phyloP scores from a whole-genome alignment of 345 rosid species.

The Hibiscus trionum region DNA sequence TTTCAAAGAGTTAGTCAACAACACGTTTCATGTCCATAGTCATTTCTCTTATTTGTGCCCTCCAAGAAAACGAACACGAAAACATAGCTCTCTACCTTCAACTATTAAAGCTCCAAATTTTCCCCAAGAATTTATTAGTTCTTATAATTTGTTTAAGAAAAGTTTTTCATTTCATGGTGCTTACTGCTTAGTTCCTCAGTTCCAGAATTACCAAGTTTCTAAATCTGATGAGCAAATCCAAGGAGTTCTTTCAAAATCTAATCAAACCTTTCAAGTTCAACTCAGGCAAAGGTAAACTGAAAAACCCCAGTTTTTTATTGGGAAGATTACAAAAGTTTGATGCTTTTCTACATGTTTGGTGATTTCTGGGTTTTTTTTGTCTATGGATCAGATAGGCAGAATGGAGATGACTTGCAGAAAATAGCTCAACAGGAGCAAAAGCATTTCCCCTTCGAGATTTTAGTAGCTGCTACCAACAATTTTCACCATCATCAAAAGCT shows the following conservation, averaged over 20 bases:
- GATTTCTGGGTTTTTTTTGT: conserved; percentile 14
- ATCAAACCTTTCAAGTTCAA: conserved; percentile 43
- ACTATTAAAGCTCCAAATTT: not conserved
- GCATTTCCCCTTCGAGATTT: conserved; percentile 50
- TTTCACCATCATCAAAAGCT: conserved; percentile 70
- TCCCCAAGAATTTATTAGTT: not conserved
- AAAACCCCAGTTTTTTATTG: conserved; percentile 2
- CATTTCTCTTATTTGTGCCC: too few species aligned
- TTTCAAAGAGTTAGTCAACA: too few species aligned
- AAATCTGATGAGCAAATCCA: conserved; percentile 26
- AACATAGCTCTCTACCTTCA: too few species aligned
- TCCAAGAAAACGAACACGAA: too few species aligned
- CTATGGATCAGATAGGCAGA: conserved; percentile 22
- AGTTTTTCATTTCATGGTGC: not conserved
- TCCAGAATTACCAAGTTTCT: not conserved
- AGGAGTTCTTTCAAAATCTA: conserved; percentile 44
- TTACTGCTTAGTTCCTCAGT: not conserved
- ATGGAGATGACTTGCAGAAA: conserved; percentile 58
- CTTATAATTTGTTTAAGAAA: not conserved
- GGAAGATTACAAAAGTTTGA: not conserved
- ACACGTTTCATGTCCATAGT: too few species aligned
- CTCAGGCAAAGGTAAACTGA: conserved; percentile 45
- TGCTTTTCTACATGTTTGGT: conserved; percentile 14
- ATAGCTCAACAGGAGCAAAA: conserved; percentile 80
- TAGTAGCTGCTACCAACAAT: conserved; percentile 72